These are phyloP conservation scores for Laetiporus sulphureus DNA, from an alignment of 1,284 basidiomycete genomes.

Conservation along the genomic window DNA sequence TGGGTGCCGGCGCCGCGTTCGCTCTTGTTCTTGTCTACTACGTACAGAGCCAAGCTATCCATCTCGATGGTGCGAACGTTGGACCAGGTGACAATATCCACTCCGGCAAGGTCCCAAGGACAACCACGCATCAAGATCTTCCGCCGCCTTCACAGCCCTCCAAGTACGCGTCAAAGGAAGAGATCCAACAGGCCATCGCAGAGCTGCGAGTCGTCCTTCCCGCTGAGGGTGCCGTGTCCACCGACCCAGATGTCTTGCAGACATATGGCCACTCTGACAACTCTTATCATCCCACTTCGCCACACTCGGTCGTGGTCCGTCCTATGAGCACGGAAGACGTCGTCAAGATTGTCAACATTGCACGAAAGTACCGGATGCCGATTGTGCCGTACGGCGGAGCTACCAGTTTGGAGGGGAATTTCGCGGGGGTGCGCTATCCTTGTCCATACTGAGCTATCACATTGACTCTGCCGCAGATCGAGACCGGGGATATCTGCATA, in stretches of 20 bases:
- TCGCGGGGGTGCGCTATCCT: conserved; percentile 41
- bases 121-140: conserved; percentile 2
- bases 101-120: conserved; percentile 10
- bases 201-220: conserved; percentile 46
- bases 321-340: conserved; percentile 48
- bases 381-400: conserved; percentile 55
- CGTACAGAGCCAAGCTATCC: conserved; percentile 2
- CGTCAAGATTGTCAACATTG: conserved; percentile 49
- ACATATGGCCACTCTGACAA: conserved; percentile 61
- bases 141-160: conserved; percentile 4
- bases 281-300: conserved; percentile 59
- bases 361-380: conserved; percentile 47
- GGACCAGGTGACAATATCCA: conserved; percentile 4
- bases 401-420: conserved; percentile 55
- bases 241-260: conserved; percentile 41
- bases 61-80: conserved; percentile 10
- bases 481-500: conserved; percentile 72
- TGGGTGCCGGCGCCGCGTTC: conserved; percentile 6
- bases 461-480: conserved; percentile 4
- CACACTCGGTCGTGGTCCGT: conserved; percentile 57
- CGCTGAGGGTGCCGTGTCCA: conserved; percentile 37
- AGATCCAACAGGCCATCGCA: conserved; percentile 45
- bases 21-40: conserved; percentile 4
- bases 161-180: conserved; percentile 23
- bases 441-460: background rate